These are phyloP conservation scores for Tuber melanosporum DNA, from an alignment of 495 filamentous ascomycete species.

Conservation along the genomic window DNA sequence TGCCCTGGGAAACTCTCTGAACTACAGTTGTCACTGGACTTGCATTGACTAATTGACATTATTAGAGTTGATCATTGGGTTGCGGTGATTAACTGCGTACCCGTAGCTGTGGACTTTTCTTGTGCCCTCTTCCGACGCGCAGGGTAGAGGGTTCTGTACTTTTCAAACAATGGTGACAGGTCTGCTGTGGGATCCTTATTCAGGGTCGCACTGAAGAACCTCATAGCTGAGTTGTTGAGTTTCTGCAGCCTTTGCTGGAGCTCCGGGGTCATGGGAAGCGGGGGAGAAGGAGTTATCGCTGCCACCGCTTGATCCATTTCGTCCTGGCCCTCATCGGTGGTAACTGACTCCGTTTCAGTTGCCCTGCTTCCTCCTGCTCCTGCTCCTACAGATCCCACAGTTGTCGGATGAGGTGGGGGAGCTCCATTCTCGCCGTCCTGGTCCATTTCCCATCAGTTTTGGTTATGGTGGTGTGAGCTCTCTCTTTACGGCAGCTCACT, in stretches of 20 bases:
- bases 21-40: not conserved
- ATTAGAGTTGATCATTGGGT: not conserved
- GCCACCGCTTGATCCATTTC: not conserved
- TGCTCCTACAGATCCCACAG: not conserved
- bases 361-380: not conserved
- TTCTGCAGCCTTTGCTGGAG: slow-evolving; percentile 5
- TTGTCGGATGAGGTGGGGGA: not conserved
- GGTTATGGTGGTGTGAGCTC: not conserved
- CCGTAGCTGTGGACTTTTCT: not conserved
- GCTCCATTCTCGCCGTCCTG: slow-evolving; percentile 2
- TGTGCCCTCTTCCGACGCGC: slow-evolving; percentile 4
- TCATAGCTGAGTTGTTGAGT: slow-evolving; percentile 1
- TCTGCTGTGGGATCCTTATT: not conserved
- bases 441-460: not conserved
- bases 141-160: slow-evolving; percentile 3
- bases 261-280: not conserved
- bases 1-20: not conserved
- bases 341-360: not conserved
- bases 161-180: not conserved
- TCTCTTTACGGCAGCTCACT: not conserved
- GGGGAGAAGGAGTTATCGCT: not conserved
- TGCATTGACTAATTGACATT: not conserved
- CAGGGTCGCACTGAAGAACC: not conserved
- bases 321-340: not conserved
- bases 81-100: slow-evolving; percentile 1